Percentiles rank a stretch among this genome's conserved stretches.
Conservation (phyloP, 2,329 filamentous ascomycete species). For the Xylariales sp. region DNA sequence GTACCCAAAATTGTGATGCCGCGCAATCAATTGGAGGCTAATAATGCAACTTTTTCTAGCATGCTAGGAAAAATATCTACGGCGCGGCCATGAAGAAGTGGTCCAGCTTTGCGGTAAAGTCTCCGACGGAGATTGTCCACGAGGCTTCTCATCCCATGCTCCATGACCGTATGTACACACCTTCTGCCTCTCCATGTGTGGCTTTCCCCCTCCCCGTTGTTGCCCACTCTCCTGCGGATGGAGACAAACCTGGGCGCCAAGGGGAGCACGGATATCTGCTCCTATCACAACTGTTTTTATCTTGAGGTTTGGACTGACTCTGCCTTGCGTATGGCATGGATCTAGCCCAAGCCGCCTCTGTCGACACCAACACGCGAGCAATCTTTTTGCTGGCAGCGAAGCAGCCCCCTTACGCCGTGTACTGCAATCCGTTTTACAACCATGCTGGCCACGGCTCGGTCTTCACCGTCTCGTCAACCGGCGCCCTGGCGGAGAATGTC, state of each 20-base stretch:
- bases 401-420: slow-evolving; percentile 75
- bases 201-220: background rate
- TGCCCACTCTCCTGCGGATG: background rate
- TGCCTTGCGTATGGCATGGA: no score
- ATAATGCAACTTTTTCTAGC: slow-evolving; percentile 42
- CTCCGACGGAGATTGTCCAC: slow-evolving; percentile 71
- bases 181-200: slow-evolving; percentile 2
- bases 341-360: slow-evolving; percentile 65
- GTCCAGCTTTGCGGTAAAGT: slow-evolving; percentile 75
- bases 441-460: slow-evolving; percentile 79
- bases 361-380: slow-evolving; percentile 76
- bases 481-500: slow-evolving; percentile 58
- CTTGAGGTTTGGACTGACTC: no score
- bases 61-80: slow-evolving; percentile 79
- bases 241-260: no score
- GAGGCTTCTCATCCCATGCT: slow-evolving; percentile 70
- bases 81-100: slow-evolving; percentile 92
- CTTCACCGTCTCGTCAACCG: slow-evolving; percentile 56
- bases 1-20: slow-evolving; percentile 1
- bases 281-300: no score
- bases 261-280: no score
- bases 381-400: slow-evolving; percentile 83
- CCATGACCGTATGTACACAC: slow-evolving; percentile 62
- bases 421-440: slow-evolving; percentile 88
- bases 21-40: slow-evolving; percentile 12